A percentile compares a stretch with the other conserved stretches of the same genome.
Evolutionary conservation across 768 basidiomycete species (phyloP).

Genomic region (Mycena filopes): DNA sequence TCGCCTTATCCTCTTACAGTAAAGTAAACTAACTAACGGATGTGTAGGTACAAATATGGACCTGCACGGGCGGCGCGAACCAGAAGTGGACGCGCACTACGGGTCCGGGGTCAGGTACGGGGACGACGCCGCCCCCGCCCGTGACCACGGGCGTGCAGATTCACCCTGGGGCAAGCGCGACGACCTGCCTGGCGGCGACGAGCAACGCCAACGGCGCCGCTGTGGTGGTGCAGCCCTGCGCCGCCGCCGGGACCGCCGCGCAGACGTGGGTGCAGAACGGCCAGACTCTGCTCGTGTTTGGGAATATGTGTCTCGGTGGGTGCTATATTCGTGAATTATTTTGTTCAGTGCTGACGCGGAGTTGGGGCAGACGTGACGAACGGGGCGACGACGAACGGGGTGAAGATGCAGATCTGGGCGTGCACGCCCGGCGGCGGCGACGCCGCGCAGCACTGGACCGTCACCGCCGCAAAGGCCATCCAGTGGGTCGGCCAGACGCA

Average conservation of each 20-base stretch:
- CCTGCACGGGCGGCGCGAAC: slow-evolving; percentile 32
- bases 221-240: slow-evolving; percentile 5
- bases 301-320: slow-evolving; percentile 25
- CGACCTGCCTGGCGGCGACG: slow-evolving; percentile 12
- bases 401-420: not conserved
- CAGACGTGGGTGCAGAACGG: slow-evolving; percentile 20
- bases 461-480: slow-evolving; percentile 21
- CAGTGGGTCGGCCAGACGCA: slow-evolving; percentile 23
- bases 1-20: too few relatives aligned
- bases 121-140: too few relatives aligned
- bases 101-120: not conserved
- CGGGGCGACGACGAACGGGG: not conserved
- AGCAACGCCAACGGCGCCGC: too few relatives aligned
- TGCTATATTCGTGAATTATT: slow-evolving; percentile 9
- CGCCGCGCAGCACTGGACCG: slow-evolving; percentile 28
- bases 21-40: too few relatives aligned
- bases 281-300: slow-evolving; percentile 18
- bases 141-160: slow-evolving; percentile 4
- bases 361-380: slow-evolving; percentile 25
- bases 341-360: not conserved
- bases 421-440: slow-evolving; percentile 30
- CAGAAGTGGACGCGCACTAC: slow-evolving; percentile 31
- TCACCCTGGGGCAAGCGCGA: slow-evolving; percentile 10
- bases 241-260: slow-evolving; percentile 4
- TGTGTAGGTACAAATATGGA: slow-evolving; percentile 40